phyloP scores from a whole-genome alignment of 768 basidiomycete species.

The Zangia roseola region DNA sequence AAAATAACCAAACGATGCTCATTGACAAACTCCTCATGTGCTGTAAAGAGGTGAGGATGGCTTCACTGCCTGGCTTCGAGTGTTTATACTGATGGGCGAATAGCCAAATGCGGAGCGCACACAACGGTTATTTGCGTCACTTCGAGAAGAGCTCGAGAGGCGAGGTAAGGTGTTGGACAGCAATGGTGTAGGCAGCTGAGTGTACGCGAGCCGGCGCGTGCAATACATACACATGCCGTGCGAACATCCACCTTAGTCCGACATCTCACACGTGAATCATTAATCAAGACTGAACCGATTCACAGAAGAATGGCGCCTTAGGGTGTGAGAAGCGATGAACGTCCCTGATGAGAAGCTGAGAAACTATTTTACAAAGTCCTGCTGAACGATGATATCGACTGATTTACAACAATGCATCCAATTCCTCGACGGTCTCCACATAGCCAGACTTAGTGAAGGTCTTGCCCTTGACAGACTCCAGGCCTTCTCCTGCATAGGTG shows the following conservation, averaged over 20 bases:
- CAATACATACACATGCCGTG: conserved; percentile 20
- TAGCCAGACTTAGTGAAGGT: conserved; percentile 73
- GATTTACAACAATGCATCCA: conserved; percentile 62
- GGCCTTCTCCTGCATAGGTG: conserved; percentile 90
- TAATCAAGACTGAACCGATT: conserved; percentile 2
- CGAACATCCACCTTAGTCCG: conserved; percentile 12
- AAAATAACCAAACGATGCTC: conserved; percentile 73
- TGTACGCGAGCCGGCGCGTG: conserved; percentile 11
- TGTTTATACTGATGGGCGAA: conserved; percentile 13
- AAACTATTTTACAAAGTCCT: conserved; percentile 4
- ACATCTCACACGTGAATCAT: conserved; percentile 5
- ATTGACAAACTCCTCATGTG: conserved; percentile 83
- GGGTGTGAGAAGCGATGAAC: conserved; percentile 1
- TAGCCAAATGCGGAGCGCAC: conserved; percentile 84
- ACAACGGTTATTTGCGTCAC: conserved; percentile 74
- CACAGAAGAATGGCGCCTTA: neutral
- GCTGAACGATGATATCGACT: neutral
- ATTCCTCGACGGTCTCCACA: conserved; percentile 62
- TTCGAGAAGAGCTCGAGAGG: conserved; percentile 82
- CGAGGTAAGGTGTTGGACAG: conserved; percentile 52
- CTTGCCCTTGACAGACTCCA: conserved; percentile 77
- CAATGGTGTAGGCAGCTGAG: conserved; percentile 43
- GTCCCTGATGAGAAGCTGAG: neutral
- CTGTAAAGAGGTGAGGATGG: conserved; percentile 74
- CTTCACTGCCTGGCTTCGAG: conserved; percentile 1